phyloP scores from a whole-genome alignment of 352 stramenopile genomes.

The Phytophthora constricta region DNA sequence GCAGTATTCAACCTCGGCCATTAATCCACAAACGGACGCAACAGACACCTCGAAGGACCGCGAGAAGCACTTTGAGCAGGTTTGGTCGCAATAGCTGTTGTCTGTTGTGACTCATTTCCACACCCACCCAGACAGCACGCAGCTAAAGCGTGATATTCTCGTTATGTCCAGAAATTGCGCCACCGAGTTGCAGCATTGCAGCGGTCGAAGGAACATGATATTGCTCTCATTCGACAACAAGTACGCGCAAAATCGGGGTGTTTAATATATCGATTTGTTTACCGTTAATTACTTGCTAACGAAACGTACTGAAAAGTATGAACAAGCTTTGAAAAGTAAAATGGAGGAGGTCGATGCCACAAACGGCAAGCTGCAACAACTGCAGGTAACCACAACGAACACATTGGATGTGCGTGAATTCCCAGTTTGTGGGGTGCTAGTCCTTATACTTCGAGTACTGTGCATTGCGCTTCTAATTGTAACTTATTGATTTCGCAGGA shows the following conservation, averaged over 20 bases:
- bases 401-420: constrained; percentile 55
- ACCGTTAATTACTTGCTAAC: background rate
- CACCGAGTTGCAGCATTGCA: constrained; percentile 64
- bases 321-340: constrained; percentile 68
- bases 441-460: too few relatives aligned
- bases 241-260: constrained; percentile 23
- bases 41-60: constrained; percentile 27
- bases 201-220: constrained; percentile 69
- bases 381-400: constrained; percentile 39
- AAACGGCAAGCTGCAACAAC: constrained; percentile 46
- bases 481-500: constrained; percentile 38
- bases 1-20: constrained; percentile 25
- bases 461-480: too few relatives aligned
- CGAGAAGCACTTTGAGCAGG: constrained; percentile 39
- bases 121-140: too few relatives aligned
- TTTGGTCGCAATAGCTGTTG: background rate
- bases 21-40: constrained; percentile 24
- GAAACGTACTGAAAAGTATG: constrained; percentile 49
- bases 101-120: too few relatives aligned
- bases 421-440: too few relatives aligned
- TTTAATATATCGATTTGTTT: background rate
- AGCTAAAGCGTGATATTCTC: too few relatives aligned
- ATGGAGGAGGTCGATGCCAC: constrained; percentile 42
- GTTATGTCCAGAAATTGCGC: constrained; percentile 41
- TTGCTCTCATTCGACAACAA: constrained; percentile 75